Conservation (phyloP, 1,139 yeast genomes). For the Magnusiomyces suaveolens region DNA sequence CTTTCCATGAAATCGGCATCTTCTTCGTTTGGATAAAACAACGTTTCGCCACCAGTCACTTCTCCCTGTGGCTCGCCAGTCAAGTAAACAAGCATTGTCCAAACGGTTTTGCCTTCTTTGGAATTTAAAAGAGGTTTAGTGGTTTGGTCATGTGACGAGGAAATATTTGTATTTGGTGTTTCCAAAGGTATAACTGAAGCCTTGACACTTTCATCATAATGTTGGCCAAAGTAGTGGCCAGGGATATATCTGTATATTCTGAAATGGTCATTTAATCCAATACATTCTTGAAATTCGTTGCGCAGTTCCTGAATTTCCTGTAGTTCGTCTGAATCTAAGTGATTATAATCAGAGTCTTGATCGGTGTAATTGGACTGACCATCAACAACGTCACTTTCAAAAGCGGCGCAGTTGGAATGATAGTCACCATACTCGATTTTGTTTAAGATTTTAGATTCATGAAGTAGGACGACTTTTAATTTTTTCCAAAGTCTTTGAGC, state of each 20-base stretch:
- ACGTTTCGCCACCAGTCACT: slow-evolving; percentile 54
- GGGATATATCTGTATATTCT: slow-evolving; percentile 47
- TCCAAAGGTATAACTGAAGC: slow-evolving; percentile 23
- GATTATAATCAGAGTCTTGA: slow-evolving; percentile 12
- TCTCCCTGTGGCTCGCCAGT: slow-evolving; percentile 46
- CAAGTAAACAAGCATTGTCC: slow-evolving; percentile 54
- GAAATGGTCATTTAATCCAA: slow-evolving; percentile 49
- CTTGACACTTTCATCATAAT: slow-evolving; percentile 51
- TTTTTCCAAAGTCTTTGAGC: slow-evolving; percentile 41
- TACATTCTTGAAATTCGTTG: slow-evolving; percentile 34
- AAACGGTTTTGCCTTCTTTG: slow-evolving; percentile 38
- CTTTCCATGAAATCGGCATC: neutral
- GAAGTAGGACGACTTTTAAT: slow-evolving; percentile 30
- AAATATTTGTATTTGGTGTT: no score
- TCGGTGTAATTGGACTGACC: neutral
- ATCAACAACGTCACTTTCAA: slow-evolving; percentile 6
- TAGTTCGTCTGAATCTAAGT: slow-evolving; percentile 5
- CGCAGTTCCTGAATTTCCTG: slow-evolving; percentile 14
- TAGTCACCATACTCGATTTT: neutral
- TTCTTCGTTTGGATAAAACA: slow-evolving; percentile 38
- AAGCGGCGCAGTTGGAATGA: neutral
- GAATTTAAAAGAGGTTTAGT: no score
- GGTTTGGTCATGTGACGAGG: no score
- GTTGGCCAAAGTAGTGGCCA: slow-evolving; percentile 56
- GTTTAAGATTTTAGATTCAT: neutral